Percentiles rank a stretch among this genome's conserved stretches.
phyloP scores from a whole-genome alignment of 2,329 filamentous ascomycete species.

The Arthrobotrys pseudoclavata region DNA sequence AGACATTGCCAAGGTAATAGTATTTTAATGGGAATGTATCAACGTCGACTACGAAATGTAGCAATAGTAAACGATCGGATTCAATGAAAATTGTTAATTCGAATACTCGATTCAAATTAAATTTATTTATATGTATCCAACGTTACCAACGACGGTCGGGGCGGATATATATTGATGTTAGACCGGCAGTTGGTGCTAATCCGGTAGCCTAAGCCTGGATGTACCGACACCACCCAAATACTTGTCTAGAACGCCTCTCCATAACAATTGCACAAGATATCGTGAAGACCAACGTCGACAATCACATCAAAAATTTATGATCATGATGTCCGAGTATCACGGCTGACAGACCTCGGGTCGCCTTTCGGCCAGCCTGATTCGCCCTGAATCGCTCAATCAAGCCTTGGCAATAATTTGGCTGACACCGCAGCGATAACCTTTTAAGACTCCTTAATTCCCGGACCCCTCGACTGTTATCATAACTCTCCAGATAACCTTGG shows the following conservation, averaged over 20 bases:
- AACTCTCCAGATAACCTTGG: not conserved
- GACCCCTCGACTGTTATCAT: not conserved
- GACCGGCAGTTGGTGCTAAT: not conserved
- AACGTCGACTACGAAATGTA: not conserved
- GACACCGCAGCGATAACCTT: not conserved
- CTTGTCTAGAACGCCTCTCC: not conserved
- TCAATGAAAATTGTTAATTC: no score
- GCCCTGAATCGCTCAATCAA: conserved; percentile 3
- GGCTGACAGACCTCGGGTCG: conserved; percentile 14
- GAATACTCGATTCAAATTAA: no score
- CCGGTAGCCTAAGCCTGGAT: not conserved
- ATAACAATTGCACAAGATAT: not conserved
- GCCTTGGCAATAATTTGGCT: conserved; percentile 19
- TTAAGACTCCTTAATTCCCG: conserved; percentile 2
- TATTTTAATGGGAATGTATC: not conserved
- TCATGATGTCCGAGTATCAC: not conserved
- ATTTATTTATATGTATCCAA: no score
- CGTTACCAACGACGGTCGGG: no score
- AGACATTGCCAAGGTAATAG: not conserved
- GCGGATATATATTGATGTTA: not conserved
- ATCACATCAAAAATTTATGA: not conserved
- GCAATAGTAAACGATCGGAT: no score
- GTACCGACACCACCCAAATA: not conserved
- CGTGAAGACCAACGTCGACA: not conserved
- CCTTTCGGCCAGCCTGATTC: conserved; percentile 25